phyloP scores from a whole-genome alignment of 371 early-diverging fungal genomes.

The Dinochytrium kinnereticum region DNA sequence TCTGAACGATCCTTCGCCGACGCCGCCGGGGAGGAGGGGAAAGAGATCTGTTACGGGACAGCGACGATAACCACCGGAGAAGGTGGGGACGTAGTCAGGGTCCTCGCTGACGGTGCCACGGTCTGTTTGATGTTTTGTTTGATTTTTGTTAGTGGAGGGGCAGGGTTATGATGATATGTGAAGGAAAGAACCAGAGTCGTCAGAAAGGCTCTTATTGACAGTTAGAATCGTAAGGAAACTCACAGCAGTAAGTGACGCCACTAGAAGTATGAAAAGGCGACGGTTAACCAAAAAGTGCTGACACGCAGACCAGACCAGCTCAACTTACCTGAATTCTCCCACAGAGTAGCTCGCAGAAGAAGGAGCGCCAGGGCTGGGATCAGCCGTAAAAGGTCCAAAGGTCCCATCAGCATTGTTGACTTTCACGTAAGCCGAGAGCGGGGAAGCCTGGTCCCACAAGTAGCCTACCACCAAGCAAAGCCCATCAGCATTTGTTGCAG shows the following conservation, averaged over 20 bases:
- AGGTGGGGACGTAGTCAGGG: slow-evolving; percentile 7
- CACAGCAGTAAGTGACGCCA: slow-evolving; percentile 21
- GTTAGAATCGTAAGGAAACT: neutral
- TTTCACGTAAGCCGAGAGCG: slow-evolving; percentile 10
- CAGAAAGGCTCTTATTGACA: too few relatives aligned
- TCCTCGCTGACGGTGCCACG: slow-evolving; percentile 3
- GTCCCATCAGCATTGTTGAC: slow-evolving; percentile 7
- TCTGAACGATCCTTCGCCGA: neutral
- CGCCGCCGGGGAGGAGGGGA: neutral
- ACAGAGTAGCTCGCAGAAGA: slow-evolving; percentile 7
- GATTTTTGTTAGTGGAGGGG: too few relatives aligned
- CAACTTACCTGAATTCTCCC: slow-evolving; percentile 1
- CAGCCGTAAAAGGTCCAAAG: neutral
- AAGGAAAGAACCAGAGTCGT: too few relatives aligned
- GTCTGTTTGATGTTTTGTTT: too few relatives aligned
- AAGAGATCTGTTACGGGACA: neutral
- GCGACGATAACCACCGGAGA: neutral
- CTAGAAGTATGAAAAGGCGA: too few relatives aligned
- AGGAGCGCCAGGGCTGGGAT: neutral
- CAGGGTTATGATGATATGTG: too few relatives aligned
- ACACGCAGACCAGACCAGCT: too few relatives aligned
- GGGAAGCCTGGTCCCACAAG: slow-evolving; percentile 15
- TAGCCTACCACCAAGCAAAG: too few relatives aligned
- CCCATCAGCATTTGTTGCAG: too few relatives aligned
- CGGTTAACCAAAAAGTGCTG: too few relatives aligned